These are phyloP conservation scores for Besnoitia besnoiti DNA, from an alignment of 169 alveolate species.

Conservation along the genomic window DNA sequence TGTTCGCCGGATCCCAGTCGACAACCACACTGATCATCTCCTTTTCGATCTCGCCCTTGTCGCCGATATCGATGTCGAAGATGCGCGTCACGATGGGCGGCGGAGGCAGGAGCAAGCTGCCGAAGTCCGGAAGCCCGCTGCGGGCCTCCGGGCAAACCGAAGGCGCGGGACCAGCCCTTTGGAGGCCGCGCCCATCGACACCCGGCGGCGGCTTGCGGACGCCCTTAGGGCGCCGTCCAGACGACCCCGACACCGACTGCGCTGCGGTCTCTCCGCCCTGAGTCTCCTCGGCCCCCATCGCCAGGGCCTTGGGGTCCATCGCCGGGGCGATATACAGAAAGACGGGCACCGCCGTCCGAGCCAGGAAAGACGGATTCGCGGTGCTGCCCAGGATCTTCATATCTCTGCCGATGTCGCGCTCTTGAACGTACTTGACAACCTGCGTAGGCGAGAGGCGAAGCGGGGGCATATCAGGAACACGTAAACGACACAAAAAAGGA, in stretches of 20 bases:
- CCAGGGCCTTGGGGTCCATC: constrained; percentile 15
- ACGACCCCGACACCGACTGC: neutral
- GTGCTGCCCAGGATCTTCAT: constrained; percentile 42
- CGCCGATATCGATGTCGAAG: constrained; percentile 59
- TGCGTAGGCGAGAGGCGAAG: neutral
- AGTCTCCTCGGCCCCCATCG: neutral
- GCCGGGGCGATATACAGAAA: constrained; percentile 39
- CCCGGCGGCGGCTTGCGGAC: too few species aligned
- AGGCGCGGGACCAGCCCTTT: too few species aligned
- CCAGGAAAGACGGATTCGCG: constrained; percentile 58
- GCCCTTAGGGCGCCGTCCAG: too few species aligned
- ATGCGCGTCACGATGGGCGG: constrained; percentile 54
- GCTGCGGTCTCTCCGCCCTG: neutral
- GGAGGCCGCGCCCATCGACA: too few species aligned
- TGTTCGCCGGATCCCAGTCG: constrained; percentile 60
- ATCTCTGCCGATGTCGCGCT: constrained; percentile 45
- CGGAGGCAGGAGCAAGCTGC: constrained; percentile 40
- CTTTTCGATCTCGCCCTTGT: constrained; percentile 41
- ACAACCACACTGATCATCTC: constrained; percentile 39
- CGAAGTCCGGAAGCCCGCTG: constrained; percentile 14
- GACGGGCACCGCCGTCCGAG: constrained; percentile 52
- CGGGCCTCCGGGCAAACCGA: too few species aligned
- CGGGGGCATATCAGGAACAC: neutral
- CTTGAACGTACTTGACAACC: constrained; percentile 47
- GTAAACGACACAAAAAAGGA: too few species aligned